Conservation (phyloP, 2,329 filamentous ascomycete genomes). For the Epichloe gansuensis region DNA sequence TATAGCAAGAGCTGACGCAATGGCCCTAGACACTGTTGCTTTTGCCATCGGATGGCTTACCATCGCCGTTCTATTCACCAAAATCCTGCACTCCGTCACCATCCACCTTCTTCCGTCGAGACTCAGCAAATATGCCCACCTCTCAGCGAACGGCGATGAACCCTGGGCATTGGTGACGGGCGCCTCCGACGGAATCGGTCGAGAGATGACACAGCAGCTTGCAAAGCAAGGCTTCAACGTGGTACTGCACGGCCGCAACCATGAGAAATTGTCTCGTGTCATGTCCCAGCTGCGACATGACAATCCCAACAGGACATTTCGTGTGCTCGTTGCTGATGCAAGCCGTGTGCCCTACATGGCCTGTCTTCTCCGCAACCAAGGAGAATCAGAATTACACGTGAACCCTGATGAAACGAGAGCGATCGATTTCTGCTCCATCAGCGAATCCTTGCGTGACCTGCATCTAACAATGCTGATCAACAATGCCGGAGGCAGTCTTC, state of each 20-base stretch:
- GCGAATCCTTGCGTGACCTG: constrained; percentile 14
- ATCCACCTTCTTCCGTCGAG: not conserved
- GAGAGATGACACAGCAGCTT: constrained; percentile 41
- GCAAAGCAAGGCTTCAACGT: constrained; percentile 40
- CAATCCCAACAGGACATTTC: constrained; percentile 27
- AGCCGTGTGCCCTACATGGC: constrained; percentile 3
- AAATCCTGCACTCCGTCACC: not conserved
- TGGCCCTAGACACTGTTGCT: not conserved
- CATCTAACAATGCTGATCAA: constrained; percentile 42
- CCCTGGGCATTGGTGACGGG: constrained; percentile 34
- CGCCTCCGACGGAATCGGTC: constrained; percentile 36
- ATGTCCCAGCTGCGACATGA: constrained; percentile 23
- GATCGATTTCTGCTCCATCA: constrained; percentile 6
- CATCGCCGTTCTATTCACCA: not conserved
- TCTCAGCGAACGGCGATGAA: not conserved
- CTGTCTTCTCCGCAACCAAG: not conserved
- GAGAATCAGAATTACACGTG: constrained; percentile 7
- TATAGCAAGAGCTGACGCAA: not conserved
- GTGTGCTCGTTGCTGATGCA: constrained; percentile 32
- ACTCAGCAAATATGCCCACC: not conserved
- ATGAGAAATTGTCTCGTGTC: constrained; percentile 31
- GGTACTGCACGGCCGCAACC: constrained; percentile 43
- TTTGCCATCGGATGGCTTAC: not conserved
- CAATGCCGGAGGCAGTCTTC: constrained; percentile 27
- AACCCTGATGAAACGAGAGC: constrained; percentile 7